phyloP scores from a whole-genome alignment of 1,139 yeast genomes.

The Geotrichum citri-aurantii region DNA sequence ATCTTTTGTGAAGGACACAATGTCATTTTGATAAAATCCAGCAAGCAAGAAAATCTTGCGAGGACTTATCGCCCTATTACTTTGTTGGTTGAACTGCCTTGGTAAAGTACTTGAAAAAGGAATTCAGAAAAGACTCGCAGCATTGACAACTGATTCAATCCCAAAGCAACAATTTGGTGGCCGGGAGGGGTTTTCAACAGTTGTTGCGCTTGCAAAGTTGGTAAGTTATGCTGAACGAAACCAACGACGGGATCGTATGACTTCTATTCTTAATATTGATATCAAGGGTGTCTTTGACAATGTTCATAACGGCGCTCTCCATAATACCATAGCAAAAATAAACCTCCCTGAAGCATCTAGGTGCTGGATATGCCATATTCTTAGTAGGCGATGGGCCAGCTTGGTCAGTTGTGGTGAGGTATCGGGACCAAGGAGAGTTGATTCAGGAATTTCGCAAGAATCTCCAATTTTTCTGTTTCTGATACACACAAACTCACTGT shows the following conservation, averaged over 20 bases:
- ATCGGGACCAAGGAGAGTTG: too few relatives aligned
- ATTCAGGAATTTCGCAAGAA: too few relatives aligned
- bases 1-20: background rate
- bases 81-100: background rate
- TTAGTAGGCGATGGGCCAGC: too few relatives aligned
- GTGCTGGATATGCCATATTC: background rate
- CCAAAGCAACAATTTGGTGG: slow-evolving; percentile 15
- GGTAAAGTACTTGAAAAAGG: background rate
- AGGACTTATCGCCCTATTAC: background rate
- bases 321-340: background rate
- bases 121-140: background rate
- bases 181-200: slow-evolving; percentile 17
- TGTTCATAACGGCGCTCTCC: slow-evolving; percentile 16
- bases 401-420: too few relatives aligned
- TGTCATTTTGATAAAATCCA: slow-evolving; percentile 7
- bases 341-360: background rate
- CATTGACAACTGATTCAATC: slow-evolving; percentile 2
- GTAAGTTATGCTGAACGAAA: background rate
- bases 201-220: slow-evolving; percentile 15
- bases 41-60: background rate
- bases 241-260: background rate
- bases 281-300: slow-evolving; percentile 21
- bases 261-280: slow-evolving; percentile 9
- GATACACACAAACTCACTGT: too few relatives aligned
- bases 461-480: too few relatives aligned